phyloP scores from a whole-genome alignment of 2,329 filamentous ascomycete genomes.

The Zymoseptoria tritici region DNA sequence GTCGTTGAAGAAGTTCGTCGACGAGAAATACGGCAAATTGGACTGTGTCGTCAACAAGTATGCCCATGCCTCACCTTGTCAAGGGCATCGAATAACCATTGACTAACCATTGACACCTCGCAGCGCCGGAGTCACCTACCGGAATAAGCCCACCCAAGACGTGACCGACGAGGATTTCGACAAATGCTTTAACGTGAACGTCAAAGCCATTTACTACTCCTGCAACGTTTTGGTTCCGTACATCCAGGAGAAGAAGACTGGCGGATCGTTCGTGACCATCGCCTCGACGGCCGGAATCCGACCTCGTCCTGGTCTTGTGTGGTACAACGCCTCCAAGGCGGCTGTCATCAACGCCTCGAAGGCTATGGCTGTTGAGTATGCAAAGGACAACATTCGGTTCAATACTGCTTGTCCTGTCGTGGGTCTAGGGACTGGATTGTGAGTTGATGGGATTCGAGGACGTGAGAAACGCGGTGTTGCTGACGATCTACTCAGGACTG shows the following conservation, averaged over 20 bases:
- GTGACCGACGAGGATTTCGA: constrained; percentile 63
- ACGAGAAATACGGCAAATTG: constrained; percentile 44
- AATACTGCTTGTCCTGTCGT: constrained; percentile 55
- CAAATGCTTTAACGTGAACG: constrained; percentile 59
- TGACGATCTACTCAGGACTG: constrained; percentile 15
- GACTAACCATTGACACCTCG: not conserved
- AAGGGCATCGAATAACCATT: too few species aligned
- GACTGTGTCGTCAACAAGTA: constrained; percentile 50
- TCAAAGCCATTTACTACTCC: constrained; percentile 58
- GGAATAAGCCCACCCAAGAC: constrained; percentile 55
- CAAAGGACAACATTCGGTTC: constrained; percentile 62
- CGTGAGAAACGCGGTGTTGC: constrained; percentile 37
- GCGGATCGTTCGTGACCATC: constrained; percentile 58
- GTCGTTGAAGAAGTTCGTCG: constrained; percentile 38
- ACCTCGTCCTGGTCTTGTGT: constrained; percentile 56
- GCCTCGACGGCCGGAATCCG: constrained; percentile 57
- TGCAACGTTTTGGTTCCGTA: constrained; percentile 54
- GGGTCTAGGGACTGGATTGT: constrained; percentile 28
- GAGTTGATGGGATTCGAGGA: constrained; percentile 11
- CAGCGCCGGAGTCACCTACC: constrained; percentile 53
- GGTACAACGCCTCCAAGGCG: constrained; percentile 64
- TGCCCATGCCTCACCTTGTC: too few species aligned
- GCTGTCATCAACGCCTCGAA: constrained; percentile 55
- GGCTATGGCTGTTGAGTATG: constrained; percentile 66
- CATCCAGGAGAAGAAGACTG: constrained; percentile 49